Evolutionary conservation across 2,329 filamentous ascomycete species (phyloP), one percentile per base, ranked within the genome.

Genomic region (Lizonia empirigonia): DNA sequence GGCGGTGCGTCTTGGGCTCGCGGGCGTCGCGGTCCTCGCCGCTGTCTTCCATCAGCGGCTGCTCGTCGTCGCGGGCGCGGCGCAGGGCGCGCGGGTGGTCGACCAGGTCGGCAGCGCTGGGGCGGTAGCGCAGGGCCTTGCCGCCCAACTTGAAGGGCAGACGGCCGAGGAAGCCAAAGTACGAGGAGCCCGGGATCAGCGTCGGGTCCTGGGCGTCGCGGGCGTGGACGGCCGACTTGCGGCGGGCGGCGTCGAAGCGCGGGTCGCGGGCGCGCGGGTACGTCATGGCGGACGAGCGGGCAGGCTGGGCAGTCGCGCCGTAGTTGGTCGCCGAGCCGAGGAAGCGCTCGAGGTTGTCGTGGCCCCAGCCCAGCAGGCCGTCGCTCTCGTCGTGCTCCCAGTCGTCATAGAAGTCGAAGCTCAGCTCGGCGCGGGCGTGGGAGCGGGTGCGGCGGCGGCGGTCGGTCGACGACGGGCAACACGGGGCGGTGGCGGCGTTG

Each of bases 351-450:
- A 95, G 85, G 69, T 96, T 91, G 65, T 95, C 91, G 61, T 83
- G 76, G 30, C 87, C 86, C 89, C 91, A 96, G 36, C 85, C 87
- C 44, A 92, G 76, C 38, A 93, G 72, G 0, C 86, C 82, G 30
- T 85, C 82, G 26, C 78, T 78, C 41, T 83, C 81, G 23, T 85
- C 82, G 46, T 85, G 81, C 55, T 96, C 91, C 93, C 93, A 97
- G 74, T 97, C 93, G 74, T 97, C 93, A 77, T 97, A 97, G 72
- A 97, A 97, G 73, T 97, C 93, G 70, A 97, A 97, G 66, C 85
- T 92, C 64, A 89, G 84, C 74, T 97, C 92, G 22, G 91, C 89
- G 42, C 85, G 75, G 2, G 84, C 85, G 54, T 78, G 71, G 48
- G 76, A 74, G 18, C 80, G 75, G 15, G 74, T 83, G 64, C 91